Evolutionary conservation across 192 early-diverging fungal genomes (phyloP).

Genomic region (Rhizophagus sp.): DNA sequence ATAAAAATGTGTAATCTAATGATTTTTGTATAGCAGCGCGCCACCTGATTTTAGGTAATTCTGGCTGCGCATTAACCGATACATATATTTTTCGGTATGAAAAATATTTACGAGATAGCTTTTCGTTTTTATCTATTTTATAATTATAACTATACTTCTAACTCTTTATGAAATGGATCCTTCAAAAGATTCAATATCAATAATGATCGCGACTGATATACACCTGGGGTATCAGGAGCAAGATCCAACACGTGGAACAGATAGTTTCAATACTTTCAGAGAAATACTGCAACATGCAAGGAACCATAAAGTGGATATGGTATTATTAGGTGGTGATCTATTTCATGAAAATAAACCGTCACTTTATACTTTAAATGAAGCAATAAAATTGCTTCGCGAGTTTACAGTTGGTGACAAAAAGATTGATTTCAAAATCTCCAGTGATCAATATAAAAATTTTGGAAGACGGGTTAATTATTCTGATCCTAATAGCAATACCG

Average conservation of each 20-base stretch:
- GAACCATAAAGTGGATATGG: slow-evolving; percentile 74
- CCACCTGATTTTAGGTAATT: no score
- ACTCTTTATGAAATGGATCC: not conserved
- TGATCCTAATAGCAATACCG: slow-evolving; percentile 84
- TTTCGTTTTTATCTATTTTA: not conserved
- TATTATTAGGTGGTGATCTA: slow-evolving; percentile 92
- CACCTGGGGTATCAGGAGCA: slow-evolving; percentile 92
- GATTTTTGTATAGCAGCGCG: no score
- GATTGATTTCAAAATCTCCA: slow-evolving; percentile 72
- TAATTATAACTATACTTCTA: no score
- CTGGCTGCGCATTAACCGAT: no score
- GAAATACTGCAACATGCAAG: slow-evolving; percentile 85
- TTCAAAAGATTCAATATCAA: slow-evolving; percentile 29
- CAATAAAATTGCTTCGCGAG: slow-evolving; percentile 67
- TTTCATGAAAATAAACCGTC: slow-evolving; percentile 97
- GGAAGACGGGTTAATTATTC: not conserved
- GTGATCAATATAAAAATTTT: slow-evolving; percentile 56
- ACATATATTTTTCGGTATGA: no score
- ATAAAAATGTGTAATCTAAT: no score
- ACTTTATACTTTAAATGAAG: slow-evolving; percentile 67
- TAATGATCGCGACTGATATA: slow-evolving; percentile 92
- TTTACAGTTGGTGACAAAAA: slow-evolving; percentile 71
- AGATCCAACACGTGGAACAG: slow-evolving; percentile 82
- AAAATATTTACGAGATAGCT: no score
- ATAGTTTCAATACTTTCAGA: slow-evolving; percentile 83